phyloP scores from a whole-genome alignment of 805 yeast species.

The Ascoidea asiatica region DNA sequence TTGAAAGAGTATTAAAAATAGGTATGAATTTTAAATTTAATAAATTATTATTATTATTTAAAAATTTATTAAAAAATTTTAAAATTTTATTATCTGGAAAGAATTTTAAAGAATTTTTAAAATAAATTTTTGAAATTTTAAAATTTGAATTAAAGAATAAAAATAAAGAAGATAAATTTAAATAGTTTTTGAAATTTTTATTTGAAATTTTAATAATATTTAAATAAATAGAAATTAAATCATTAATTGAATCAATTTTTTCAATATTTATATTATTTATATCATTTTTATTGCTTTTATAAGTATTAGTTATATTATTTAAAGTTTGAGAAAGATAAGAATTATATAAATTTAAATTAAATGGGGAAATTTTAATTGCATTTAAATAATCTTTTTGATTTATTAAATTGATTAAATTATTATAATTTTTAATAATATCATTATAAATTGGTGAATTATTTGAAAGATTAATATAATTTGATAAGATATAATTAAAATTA shows the following conservation, averaged over 20 bases:
- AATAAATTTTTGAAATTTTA: conserved; percentile 33
- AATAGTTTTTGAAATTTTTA: conserved; percentile 5
- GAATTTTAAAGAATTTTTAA: conserved; percentile 58
- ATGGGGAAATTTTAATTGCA: no score
- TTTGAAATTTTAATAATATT: not conserved
- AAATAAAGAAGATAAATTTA: conserved; percentile 22
- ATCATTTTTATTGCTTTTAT: not conserved
- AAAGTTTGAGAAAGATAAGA: not conserved
- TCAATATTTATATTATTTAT: no score
- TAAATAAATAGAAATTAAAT: not conserved
- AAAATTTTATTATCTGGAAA: conserved; percentile 60
- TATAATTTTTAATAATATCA: no score
- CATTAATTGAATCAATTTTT: not conserved
- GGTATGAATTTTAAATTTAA: conserved; percentile 20
- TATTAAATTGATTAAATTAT: no score
- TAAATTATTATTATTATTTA: no score
- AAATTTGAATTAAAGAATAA: conserved; percentile 39
- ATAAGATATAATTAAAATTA: no score
- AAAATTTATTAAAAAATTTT: conserved; percentile 36
- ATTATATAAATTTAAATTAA: no score
- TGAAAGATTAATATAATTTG: not conserved
- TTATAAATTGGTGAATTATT: not conserved
- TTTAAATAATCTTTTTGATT: no score
- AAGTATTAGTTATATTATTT: not conserved
- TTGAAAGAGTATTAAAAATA: conserved; percentile 31